Evolutionary conservation across 495 filamentous ascomycete species (phyloP), one percentile per base, ranked within the genome.

Genomic region (Podospora anserina): DNA sequence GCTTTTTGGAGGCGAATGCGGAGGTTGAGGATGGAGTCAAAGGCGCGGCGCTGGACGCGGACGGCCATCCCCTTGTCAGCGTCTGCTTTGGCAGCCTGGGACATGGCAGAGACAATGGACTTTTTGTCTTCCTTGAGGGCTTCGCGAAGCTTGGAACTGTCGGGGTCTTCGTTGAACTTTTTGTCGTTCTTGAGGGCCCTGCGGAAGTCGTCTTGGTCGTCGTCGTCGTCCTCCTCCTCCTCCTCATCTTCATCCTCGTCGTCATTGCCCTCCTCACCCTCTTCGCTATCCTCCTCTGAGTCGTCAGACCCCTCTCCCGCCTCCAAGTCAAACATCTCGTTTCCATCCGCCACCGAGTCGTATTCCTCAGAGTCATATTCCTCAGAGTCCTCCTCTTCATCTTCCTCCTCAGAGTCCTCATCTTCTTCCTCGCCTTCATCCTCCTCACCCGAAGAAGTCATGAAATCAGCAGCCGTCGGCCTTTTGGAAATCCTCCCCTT

Each of bases 1-100:
- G 91, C 91, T 77, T 97, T 97, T 73, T 99, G 95, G 7, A 99
- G 80, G 66, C 92, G 90, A 72, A 99, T 96, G 6, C 95, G 88
- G 23, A 90, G 85, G 78, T 95, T 93, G 20, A 99, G 85, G 3
- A 98, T 86, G 2, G 89, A 84, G 70, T 98, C 94, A 75, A 97
- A 98, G 13, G 88, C 89, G 63, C 87, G 88, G 64, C 92, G 86
- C 77, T 99, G 95, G 62, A 86, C 80, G 71, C 91, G 92, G 34
- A 98, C 90, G 2, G 94, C 94, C 67, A 82, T 82, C 26, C 95
- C 95, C 81, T 98, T 98, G 13, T 87, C 85, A 2, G 90, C 86
- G 78, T 99, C 95, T 60, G 86, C 86, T 75, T 90, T 88, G 54
- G 89, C 90, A 9, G 91, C 89, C 73, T 90, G 83, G 2, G 90